Conservation (phyloP, 2,329 filamentous ascomycete genomes). For the Alternaria angustiovoidea region DNA sequence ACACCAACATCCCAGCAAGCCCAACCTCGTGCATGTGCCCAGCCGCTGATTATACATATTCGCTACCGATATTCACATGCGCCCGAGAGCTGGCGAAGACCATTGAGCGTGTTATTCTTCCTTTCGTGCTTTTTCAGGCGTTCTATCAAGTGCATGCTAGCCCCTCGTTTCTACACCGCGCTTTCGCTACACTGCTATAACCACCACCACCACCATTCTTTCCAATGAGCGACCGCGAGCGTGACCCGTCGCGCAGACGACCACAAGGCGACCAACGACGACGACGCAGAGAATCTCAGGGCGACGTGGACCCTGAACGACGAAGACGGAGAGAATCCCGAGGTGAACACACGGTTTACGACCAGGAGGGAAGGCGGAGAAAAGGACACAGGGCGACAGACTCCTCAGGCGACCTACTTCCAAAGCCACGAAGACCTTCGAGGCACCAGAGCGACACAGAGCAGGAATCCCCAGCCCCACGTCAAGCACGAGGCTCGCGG, state of each 20-base stretch:
- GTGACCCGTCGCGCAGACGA: constrained; percentile 31
- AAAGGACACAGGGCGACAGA: constrained; percentile 52
- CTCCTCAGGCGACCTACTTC: constrained; percentile 49
- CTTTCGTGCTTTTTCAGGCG: constrained; percentile 8
- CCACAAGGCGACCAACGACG: constrained; percentile 40
- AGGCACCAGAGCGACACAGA: constrained; percentile 43
- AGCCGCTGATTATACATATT: constrained; percentile 38
- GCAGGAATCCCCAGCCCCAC: constrained; percentile 37
- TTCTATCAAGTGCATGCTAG: constrained; percentile 17
- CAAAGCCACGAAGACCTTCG: constrained; percentile 28
- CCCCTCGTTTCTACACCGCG: constrained; percentile 25
- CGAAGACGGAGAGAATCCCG: constrained; percentile 29
- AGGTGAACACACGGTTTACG: constrained; percentile 28
- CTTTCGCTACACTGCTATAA: constrained; percentile 7
- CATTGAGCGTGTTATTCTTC: constrained; percentile 5
- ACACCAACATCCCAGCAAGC: constrained; percentile 14
- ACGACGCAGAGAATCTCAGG: constrained; percentile 39
- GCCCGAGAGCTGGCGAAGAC: background rate
- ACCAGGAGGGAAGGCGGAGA: constrained; percentile 40
- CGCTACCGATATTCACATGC: constrained; percentile 22
- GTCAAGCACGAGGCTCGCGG: constrained; percentile 27
- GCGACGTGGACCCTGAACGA: constrained; percentile 34
- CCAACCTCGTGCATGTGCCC: constrained; percentile 26
- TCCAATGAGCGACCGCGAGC: constrained; percentile 31
- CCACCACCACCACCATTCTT: constrained; percentile 11